These are phyloP conservation scores for Penicillium egyptiacum DNA, from an alignment of 495 filamentous ascomycete species.

Conservation along the genomic window DNA sequence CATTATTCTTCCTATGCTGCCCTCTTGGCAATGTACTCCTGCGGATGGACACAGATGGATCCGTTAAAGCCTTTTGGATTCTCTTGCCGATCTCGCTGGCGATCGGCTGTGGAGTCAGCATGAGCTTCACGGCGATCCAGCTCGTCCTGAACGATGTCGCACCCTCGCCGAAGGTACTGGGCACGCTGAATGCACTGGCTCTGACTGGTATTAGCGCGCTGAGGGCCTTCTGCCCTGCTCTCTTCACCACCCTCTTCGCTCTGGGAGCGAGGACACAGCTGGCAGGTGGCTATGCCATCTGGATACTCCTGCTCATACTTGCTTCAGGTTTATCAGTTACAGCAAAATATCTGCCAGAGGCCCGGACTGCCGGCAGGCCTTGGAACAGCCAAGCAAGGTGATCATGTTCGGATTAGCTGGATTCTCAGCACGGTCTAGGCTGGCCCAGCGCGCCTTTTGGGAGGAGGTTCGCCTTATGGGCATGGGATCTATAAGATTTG, in stretches of 20 bases:
- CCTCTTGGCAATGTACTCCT: constrained; percentile 55
- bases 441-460: neutral
- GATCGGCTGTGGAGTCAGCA: constrained; percentile 59
- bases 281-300: constrained; percentile 61
- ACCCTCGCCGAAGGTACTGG: constrained; percentile 57
- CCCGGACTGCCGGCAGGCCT: constrained; percentile 5
- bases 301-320: constrained; percentile 56
- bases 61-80: constrained; percentile 55
- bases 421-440: neutral
- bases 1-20: constrained; percentile 53
- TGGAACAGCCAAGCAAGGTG: constrained; percentile 1
- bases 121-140: constrained; percentile 68
- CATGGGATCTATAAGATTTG: neutral
- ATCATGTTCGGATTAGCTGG: neutral
- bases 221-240: constrained; percentile 59
- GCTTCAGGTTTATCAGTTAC: constrained; percentile 46
- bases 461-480: neutral
- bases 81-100: constrained; percentile 37
- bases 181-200: constrained; percentile 64
- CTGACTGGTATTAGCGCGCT: constrained; percentile 53
- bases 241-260: constrained; percentile 63
- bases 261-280: constrained; percentile 56
- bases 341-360: constrained; percentile 42
- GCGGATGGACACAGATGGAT: constrained; percentile 32
- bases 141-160: constrained; percentile 68